phyloP scores from a whole-genome alignment of 1,284 basidiomycete genomes.

The Trametes sp. region DNA sequence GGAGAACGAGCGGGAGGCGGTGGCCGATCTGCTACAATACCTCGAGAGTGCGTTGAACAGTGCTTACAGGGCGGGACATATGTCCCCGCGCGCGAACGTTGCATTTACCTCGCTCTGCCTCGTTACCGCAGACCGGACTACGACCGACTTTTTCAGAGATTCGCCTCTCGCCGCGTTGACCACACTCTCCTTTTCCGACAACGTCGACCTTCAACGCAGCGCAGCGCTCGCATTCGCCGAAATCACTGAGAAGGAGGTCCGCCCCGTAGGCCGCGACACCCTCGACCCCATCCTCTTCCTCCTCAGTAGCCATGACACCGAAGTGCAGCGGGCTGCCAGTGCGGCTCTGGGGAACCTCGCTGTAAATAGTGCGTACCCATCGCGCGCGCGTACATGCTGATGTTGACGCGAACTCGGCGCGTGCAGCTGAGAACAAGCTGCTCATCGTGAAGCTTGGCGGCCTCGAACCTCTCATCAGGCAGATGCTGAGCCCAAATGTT shows the following conservation, averaged over 20 bases:
- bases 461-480: slow-evolving; percentile 96
- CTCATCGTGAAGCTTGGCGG: slow-evolving; percentile 98
- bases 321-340: slow-evolving; percentile 98
- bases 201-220: slow-evolving; percentile 98
- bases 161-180: slow-evolving; percentile 94
- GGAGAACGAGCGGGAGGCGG: slow-evolving; percentile 98
- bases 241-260: slow-evolving; percentile 99
- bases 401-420: slow-evolving; percentile 27
- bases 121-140: slow-evolving; percentile 79
- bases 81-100: slow-evolving; percentile 7
- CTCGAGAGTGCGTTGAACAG: slow-evolving; percentile 83
- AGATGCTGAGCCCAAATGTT: slow-evolving; percentile 99
- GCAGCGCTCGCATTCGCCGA: slow-evolving; percentile 99
- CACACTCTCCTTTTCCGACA: slow-evolving; percentile 98
- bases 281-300: slow-evolving; percentile 98
- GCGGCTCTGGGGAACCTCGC: slow-evolving; percentile 99
- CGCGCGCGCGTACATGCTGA: slow-evolving; percentile 2
- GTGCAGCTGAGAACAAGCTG: slow-evolving; percentile 95
- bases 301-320: slow-evolving; percentile 96
- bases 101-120: slow-evolving; percentile 13
- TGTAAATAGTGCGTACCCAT: slow-evolving; percentile 87
- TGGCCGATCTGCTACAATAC: slow-evolving; percentile 96
- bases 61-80: neutral
- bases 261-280: slow-evolving; percentile 96
- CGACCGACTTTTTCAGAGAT: slow-evolving; percentile 96